Evolutionary conservation across 495 filamentous ascomycete genomes (phyloP).

Genomic region (Penicillium arizonense): DNA sequence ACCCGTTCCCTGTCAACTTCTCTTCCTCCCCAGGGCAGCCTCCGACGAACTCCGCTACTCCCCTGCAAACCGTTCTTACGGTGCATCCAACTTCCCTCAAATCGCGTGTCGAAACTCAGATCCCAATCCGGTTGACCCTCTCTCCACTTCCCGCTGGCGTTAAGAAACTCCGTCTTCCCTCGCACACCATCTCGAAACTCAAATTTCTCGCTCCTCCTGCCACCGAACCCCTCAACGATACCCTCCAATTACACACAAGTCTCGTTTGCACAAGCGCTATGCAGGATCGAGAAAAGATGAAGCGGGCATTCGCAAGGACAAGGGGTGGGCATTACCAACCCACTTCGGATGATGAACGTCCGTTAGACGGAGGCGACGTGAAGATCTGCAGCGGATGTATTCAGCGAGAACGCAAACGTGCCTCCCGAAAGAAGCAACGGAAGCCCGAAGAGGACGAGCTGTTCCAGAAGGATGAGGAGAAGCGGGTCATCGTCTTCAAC

Average conservation of each 20-base stretch:
- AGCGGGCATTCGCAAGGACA: conserved; percentile 68
- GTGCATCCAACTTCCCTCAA: conserved; percentile 71
- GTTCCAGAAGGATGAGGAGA: conserved; percentile 73
- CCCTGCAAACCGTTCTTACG: conserved; percentile 41
- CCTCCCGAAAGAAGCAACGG: conserved; percentile 83
- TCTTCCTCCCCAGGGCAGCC: conserved; percentile 33
- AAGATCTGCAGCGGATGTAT: conserved; percentile 84
- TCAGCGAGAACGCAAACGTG: conserved; percentile 80
- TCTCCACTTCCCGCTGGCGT: conserved; percentile 69
- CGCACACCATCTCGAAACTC: conserved; percentile 85
- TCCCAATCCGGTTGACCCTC: conserved; percentile 74
- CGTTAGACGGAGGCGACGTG: conserved; percentile 80
- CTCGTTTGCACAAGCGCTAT: conserved; percentile 95
- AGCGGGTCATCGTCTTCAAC: conserved; percentile 90
- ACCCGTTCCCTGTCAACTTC: conserved; percentile 36
- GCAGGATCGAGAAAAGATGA: conserved; percentile 61
- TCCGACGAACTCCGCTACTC: conserved; percentile 20
- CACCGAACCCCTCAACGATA: conserved; percentile 61
- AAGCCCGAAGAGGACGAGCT: conserved; percentile 79
- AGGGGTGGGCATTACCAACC: conserved; percentile 40
- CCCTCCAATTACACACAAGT: conserved; percentile 74
- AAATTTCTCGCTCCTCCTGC: conserved; percentile 74
- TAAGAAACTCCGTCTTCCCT: conserved; percentile 78
- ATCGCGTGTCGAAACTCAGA: conserved; percentile 93
- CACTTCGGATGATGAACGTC: conserved; percentile 59